Base-by-base conservation (phyloP, 2,329 filamentous ascomycete species). In the Aspergillus pseudoterreus region DNA sequence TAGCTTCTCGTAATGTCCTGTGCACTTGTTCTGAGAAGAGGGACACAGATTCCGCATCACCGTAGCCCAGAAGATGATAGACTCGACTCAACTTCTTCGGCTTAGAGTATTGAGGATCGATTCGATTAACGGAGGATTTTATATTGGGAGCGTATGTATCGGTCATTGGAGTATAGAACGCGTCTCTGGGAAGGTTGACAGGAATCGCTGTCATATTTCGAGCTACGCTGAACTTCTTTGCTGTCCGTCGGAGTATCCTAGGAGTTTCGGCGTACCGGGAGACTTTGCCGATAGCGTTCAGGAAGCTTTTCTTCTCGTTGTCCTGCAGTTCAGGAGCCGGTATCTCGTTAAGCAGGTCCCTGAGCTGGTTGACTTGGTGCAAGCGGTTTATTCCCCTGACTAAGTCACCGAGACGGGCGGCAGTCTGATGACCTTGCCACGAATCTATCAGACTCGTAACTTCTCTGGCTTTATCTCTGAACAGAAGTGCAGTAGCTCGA, bases 231-330 rank as follows among this genome's bases (percentile, higher is more conserved):
- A 57, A 60, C 8, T 63, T 64, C 46, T 62, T 69, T 0, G 72
- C 71, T 3, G 54, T 58, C 1, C 63, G 61, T 49, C 63, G 63
- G 3, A 78, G 57, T 17, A 65, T 62, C 9, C 57, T 51, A n/a
- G 71, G 64, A 39, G 63, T 62, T 38, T 73, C 65, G 14, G 58
- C 56, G 41, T 75, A 77, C 45, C 68, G 62, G 14, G 70, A 63
- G 1, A 76, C 63, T 50, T 74, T 75, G 1, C 15, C 45, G 1
- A 76, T 45, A 19, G 65, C 69, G 14, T 71, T 70, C 5, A 65
- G 19, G 0, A 72, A 49, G 41, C 59, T 65, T 9, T 19, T 19
- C 41, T 48, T 57, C 11, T 39, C 35, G 6, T 11, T 43, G 0
- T 54, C 50, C 6, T 47, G 32, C 54, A 19, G 62, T 6, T 53